Evolutionary conservation across 305 asterid species (phyloP).

Genomic region (Lippia alba): DNA sequence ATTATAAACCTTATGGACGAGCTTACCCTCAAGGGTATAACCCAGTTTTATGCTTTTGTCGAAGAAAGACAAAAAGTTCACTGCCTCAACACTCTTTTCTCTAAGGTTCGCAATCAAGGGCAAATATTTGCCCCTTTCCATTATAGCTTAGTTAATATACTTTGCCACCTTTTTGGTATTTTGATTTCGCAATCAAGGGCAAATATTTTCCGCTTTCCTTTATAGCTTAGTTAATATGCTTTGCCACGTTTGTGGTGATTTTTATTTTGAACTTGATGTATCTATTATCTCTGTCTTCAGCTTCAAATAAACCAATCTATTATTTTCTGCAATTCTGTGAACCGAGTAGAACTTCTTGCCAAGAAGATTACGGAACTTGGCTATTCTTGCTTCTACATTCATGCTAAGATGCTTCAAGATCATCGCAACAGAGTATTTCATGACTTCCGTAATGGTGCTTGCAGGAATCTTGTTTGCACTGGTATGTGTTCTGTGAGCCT

Average conservation of each 20-base stretch:
- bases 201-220: slow-evolving; percentile 8
- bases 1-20: slow-evolving; percentile 97
- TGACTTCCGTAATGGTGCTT: slow-evolving; percentile 99
- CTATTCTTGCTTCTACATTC: slow-evolving; percentile 97
- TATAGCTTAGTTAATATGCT: slow-evolving; percentile 9
- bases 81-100: slow-evolving; percentile 95
- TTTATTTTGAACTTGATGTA: slow-evolving; percentile 20
- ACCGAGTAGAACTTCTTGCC: slow-evolving; percentile 97
- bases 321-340: slow-evolving; percentile 97
- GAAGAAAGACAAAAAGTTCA: slow-evolving; percentile 99
- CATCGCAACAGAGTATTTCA: slow-evolving; percentile 98
- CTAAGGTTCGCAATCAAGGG: slow-evolving; percentile 61
- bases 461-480: slow-evolving; percentile 99
- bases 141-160: slow-evolving; percentile 8
- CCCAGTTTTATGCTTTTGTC: slow-evolving; percentile 95
- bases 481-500: slow-evolving; percentile 51
- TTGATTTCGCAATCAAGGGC: slow-evolving; percentile 29
- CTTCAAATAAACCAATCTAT: slow-evolving; percentile 98
- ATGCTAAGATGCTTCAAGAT: slow-evolving; percentile 99
- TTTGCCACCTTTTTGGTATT: slow-evolving; percentile 24
- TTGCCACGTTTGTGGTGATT: slow-evolving; percentile 25
- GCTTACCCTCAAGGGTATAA: slow-evolving; percentile 98
- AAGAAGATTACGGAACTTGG: slow-evolving; percentile 99
- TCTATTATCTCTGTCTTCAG: slow-evolving; percentile 50
- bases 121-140: slow-evolving; percentile 10